phyloP scores from a whole-genome alignment of 208 protist genomes.

The Crithidia brevicula region DNA sequence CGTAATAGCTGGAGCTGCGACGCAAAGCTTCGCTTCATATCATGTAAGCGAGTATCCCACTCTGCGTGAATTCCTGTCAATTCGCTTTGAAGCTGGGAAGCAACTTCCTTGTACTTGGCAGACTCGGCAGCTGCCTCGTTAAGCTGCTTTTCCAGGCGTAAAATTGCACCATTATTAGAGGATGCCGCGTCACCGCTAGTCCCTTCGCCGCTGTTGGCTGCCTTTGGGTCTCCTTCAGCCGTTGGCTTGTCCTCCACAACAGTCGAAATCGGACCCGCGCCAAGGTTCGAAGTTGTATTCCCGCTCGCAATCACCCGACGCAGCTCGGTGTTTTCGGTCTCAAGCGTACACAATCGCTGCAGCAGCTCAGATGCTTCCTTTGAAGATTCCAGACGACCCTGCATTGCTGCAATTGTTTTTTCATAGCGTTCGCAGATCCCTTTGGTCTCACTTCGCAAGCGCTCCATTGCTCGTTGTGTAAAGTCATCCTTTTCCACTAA shows the following conservation, averaged over 20 bases:
- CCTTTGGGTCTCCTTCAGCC: neutral
- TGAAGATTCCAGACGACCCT: slow-evolving; percentile 38
- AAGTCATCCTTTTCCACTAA: slow-evolving; percentile 73
- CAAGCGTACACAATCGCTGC: slow-evolving; percentile 13
- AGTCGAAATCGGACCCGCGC: neutral
- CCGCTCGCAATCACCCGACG: slow-evolving; percentile 16
- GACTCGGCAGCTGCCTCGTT: slow-evolving; percentile 27
- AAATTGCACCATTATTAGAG: neutral
- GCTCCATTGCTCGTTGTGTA: slow-evolving; percentile 50
- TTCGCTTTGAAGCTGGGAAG: slow-evolving; percentile 28
- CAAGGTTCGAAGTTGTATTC: neutral
- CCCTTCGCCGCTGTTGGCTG: neutral
- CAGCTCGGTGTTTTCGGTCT: slow-evolving; percentile 33
- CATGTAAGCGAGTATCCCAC: slow-evolving; percentile 44
- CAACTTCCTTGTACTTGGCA: slow-evolving; percentile 35
- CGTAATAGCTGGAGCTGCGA: slow-evolving; percentile 41
- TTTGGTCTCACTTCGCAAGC: slow-evolving; percentile 60
- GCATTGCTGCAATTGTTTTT: slow-evolving; percentile 42
- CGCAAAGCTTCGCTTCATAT: slow-evolving; percentile 42
- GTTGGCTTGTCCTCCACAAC: neutral
- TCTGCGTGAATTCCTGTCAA: slow-evolving; percentile 33
- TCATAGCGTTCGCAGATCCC: slow-evolving; percentile 67
- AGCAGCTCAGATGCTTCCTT: slow-evolving; percentile 19
- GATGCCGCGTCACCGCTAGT: neutral
- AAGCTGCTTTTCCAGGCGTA: slow-evolving; percentile 35